Evolutionary conservation across 106 monocot genomes (phyloP).

Genomic region (Posidonia australis): DNA sequence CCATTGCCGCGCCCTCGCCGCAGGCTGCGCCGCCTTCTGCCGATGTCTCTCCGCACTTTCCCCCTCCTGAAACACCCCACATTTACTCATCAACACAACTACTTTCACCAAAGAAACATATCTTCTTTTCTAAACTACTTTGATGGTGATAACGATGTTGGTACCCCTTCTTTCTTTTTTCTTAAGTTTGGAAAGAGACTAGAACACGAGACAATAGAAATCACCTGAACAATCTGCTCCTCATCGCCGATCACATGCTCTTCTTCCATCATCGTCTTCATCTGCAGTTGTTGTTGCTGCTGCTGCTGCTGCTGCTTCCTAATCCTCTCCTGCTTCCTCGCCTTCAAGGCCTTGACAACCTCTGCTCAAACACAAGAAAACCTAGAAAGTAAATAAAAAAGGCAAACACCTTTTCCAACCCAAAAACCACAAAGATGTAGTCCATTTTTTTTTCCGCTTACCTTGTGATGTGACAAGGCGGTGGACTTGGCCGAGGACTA

Average conservation of each 20-base stretch:
- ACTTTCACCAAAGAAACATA: neutral
- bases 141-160: too few species aligned
- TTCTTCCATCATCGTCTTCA: neutral
- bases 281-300: neutral
- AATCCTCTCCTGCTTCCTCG: slow-evolving; percentile 59
- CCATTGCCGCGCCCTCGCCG: slow-evolving; percentile 41
- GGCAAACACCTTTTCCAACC: neutral
- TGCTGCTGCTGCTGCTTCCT: slow-evolving; percentile 12
- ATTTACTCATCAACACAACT: neutral
- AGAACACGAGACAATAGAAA: neutral
- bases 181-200: too few species aligned
- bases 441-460: neutral
- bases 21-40: slow-evolving; percentile 9
- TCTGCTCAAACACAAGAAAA: slow-evolving; percentile 19
- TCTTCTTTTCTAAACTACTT: neutral
- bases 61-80: slow-evolving; percentile 9
- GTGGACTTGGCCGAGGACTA: slow-evolving; percentile 31
- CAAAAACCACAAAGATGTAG: neutral
- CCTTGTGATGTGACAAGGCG: slow-evolving; percentile 35
- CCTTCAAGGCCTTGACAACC: slow-evolving; percentile 46
- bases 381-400: neutral
- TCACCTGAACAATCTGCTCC: neutral
- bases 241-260: slow-evolving; percentile 13
- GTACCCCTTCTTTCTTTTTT: too few species aligned
- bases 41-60: slow-evolving; percentile 19